Base-by-base conservation (phyloP, 1,139 yeast species). In the Suhomyces guaymorum region DNA sequence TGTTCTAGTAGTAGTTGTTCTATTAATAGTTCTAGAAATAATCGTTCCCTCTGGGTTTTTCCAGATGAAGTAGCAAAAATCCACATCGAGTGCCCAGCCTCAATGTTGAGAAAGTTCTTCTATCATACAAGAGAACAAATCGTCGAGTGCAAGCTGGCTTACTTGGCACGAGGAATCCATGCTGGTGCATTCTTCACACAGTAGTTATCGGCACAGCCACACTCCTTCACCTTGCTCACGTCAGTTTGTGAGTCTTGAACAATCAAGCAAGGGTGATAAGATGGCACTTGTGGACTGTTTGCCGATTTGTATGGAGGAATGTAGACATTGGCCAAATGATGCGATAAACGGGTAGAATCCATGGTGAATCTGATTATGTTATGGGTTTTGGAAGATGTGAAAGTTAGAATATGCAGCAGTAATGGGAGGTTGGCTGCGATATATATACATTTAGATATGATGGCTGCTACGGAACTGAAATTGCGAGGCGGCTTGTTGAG, bases 201-300 rank as follows among this genome's bases (percentile, higher is more conserved):
- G 46, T 66, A 65, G n/a, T 46, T 42, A 46, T 66, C 73, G 4
- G 73, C 64, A 49, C 75, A 70, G 4, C 75, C 75, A 48, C 75
- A 70, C 4, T 61, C 57, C 41, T 68, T 67, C 27, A 59, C 37
- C 39, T 65, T 67, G 17, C 52, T 57, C 6, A 59, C 57, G 42
- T 69, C 74, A 2, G 70, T 65, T 44, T 67, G 72, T 11, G 57
- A 55, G 45, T 70, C 75, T 44, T 68, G 73, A 25, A 69, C 73
- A 15, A 70, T 66, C 35, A 70, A 52, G 43, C 73, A 66, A 6
- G 75, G 75, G 40, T 70, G 73, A 44, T 67, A 68, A 9, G 54
- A 49, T 8, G 73, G 74, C 3, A 67, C 61, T 7, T 47, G 41
- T 7, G 41, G 37, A n/a, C 42, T 36, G 3, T 28, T 16, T 14